Conservation (phyloP, 1,284 basidiomycete species). For the Sporisorium iseilematis-ciliati region DNA sequence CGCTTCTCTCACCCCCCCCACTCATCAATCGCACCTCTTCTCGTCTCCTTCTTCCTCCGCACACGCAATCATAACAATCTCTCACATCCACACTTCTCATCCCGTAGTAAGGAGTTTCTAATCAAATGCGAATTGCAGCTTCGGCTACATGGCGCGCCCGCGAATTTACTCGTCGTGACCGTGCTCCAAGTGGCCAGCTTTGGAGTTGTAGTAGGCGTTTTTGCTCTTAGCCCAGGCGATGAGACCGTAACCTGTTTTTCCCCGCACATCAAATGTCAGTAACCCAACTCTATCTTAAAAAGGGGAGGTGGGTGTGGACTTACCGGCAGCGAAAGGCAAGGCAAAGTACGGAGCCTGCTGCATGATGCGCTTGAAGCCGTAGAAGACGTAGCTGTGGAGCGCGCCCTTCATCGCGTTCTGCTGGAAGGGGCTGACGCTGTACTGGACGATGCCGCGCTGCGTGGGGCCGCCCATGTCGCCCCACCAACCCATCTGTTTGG, state of each 20-base stretch:
- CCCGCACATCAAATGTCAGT: neutral
- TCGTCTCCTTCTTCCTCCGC: no score
- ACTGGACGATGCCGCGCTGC: constrained; percentile 65
- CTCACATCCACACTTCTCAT: no score
- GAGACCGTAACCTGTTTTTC: constrained; percentile 60
- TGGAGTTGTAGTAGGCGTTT: constrained; percentile 68
- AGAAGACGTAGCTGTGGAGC: constrained; percentile 65
- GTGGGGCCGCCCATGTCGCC: constrained; percentile 67
- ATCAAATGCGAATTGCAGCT: no score
- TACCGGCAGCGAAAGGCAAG: constrained; percentile 63
- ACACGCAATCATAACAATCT: no score
- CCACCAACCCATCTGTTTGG: constrained; percentile 68
- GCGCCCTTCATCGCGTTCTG: constrained; percentile 66
- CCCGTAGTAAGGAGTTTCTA: no score
- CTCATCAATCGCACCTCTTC: no score
- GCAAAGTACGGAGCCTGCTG: constrained; percentile 67
- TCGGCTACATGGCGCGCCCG: no score
- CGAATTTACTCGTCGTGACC: constrained; percentile 59
- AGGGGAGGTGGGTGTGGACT: constrained; percentile 12
- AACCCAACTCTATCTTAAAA: no score
- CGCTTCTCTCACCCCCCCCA: no score
- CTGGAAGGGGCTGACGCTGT: constrained; percentile 67
- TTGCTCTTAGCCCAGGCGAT: constrained; percentile 66
- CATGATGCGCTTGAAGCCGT: constrained; percentile 67
- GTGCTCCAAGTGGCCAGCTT: constrained; percentile 64